Conservation (phyloP, 2,329 filamentous ascomycete genomes). For the Mycosphaerella sp. region DNA sequence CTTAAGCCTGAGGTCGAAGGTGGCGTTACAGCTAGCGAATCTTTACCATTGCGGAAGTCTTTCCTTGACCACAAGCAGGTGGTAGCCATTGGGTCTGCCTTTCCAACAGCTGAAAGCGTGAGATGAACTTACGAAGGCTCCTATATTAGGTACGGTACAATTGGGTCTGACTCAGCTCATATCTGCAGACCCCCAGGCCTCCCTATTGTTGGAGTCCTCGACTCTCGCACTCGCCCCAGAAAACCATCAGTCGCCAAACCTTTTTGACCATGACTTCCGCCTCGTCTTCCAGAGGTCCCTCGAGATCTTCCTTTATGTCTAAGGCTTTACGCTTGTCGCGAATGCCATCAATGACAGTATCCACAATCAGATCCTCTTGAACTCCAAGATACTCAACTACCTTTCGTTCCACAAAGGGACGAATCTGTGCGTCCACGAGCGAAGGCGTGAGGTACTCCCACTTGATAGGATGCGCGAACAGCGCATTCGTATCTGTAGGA, state of each 20-base stretch:
- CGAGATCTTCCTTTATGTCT: constrained; percentile 75
- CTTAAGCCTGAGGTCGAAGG: neutral
- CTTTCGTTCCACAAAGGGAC: constrained; percentile 96
- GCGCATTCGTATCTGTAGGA: constrained; percentile 72
- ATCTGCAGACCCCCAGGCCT: neutral
- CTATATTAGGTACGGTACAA: too few relatives aligned
- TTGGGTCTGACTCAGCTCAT: neutral
- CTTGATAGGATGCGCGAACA: constrained; percentile 89
- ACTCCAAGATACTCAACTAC: constrained; percentile 94
- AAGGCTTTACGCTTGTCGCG: constrained; percentile 59
- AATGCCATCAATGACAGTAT: constrained; percentile 84
- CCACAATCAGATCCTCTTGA: constrained; percentile 91
- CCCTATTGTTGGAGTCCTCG: constrained; percentile 8
- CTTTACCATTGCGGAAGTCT: neutral
- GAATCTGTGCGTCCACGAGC: constrained; percentile 76
- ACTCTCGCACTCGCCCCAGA: constrained; percentile 22
- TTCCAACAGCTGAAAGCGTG: too few relatives aligned
- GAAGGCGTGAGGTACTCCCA: constrained; percentile 86
- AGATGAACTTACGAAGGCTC: too few relatives aligned
- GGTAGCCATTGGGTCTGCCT: too few relatives aligned
- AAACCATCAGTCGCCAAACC: constrained; percentile 56
- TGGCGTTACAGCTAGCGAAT: neutral
- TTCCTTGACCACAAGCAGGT: too few relatives aligned
- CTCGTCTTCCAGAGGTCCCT: constrained; percentile 90
- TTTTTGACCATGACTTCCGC: constrained; percentile 92